A percentile compares a stretch with the other conserved stretches of the same genome.
Evolutionary conservation across 345 rosid species (phyloP).

Genomic region (Hibiscus trionum): DNA sequence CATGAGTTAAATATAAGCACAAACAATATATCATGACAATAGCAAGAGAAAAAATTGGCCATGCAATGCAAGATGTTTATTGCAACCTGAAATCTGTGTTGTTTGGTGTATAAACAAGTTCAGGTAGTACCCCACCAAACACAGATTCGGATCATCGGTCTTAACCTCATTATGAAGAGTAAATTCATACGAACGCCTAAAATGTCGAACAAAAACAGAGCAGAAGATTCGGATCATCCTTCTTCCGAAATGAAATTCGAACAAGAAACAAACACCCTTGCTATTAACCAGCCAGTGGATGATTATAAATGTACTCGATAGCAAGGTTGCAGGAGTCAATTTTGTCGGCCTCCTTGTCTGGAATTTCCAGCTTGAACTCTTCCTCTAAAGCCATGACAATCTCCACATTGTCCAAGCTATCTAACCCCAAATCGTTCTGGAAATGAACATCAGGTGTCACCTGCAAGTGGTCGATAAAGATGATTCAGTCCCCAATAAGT

Average conservation of each 20-base stretch:
- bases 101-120: slow-evolving; percentile 2
- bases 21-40: background rate
- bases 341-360: slow-evolving; percentile 91
- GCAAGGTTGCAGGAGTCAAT: slow-evolving; percentile 79
- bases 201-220: slow-evolving; percentile 11
- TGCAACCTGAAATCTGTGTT: background rate
- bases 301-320: slow-evolving; percentile 78
- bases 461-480: slow-evolving; percentile 28
- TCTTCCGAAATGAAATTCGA: slow-evolving; percentile 14
- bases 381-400: slow-evolving; percentile 92
- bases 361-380: slow-evolving; percentile 93
- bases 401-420: slow-evolving; percentile 28
- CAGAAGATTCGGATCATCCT: background rate
- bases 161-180: slow-evolving; percentile 20
- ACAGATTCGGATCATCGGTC: slow-evolving; percentile 27
- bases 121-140: slow-evolving; percentile 14
- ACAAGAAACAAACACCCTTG: background rate
- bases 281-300: slow-evolving; percentile 75
- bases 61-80: slow-evolving; percentile 1
- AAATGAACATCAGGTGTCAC: slow-evolving; percentile 88
- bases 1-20: background rate
- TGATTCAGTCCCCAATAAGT: background rate
- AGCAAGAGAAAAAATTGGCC: background rate
- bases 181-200: slow-evolving; percentile 13
- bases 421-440: slow-evolving; percentile 59